Percentiles rank a stretch among this genome's conserved stretches.
Conservation (phyloP, 1,284 basidiomycete genomes). For the Puccinia polysora region DNA sequence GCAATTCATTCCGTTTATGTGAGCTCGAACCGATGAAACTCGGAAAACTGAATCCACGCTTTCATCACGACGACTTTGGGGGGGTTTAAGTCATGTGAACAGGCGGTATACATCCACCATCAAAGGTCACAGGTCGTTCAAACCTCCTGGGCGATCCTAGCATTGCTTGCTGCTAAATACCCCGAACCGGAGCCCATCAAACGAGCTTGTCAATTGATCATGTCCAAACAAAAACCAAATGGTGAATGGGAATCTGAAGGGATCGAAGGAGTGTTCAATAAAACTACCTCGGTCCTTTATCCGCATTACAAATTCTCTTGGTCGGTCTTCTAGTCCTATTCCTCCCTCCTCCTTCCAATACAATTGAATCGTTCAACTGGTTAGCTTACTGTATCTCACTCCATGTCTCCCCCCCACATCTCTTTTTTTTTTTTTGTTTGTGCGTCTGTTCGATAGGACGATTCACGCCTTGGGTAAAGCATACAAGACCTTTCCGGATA, state of each 20-base stretch:
- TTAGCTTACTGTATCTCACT: background rate
- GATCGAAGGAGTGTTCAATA: constrained; percentile 62
- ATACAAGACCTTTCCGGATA: constrained; percentile 39
- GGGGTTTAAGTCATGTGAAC: constrained; percentile 91
- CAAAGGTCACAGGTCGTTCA: constrained; percentile 81
- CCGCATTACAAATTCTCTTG: constrained; percentile 54
- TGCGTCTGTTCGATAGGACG: constrained; percentile 32
- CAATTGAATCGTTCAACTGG: too few species aligned
- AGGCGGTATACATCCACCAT: constrained; percentile 75
- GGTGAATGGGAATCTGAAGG: constrained; percentile 89
- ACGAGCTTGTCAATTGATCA: constrained; percentile 74
- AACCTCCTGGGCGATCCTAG: constrained; percentile 88
- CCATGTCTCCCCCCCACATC: background rate
- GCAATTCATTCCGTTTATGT: background rate
- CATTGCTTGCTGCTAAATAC: constrained; percentile 82
- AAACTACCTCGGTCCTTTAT: constrained; percentile 58
- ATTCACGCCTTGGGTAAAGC: constrained; percentile 55
- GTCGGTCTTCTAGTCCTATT: constrained; percentile 5
- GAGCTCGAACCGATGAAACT: background rate
- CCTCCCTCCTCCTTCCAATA: background rate
- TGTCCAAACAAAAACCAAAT: constrained; percentile 78
- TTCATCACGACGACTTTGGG: background rate
- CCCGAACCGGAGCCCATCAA: constrained; percentile 75
- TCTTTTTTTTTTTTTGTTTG: too few species aligned
- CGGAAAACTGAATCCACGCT: background rate